These are phyloP conservation scores for Rhizopogon vinicolor DNA, from an alignment of 768 basidiomycete species.

Conservation along the genomic window DNA sequence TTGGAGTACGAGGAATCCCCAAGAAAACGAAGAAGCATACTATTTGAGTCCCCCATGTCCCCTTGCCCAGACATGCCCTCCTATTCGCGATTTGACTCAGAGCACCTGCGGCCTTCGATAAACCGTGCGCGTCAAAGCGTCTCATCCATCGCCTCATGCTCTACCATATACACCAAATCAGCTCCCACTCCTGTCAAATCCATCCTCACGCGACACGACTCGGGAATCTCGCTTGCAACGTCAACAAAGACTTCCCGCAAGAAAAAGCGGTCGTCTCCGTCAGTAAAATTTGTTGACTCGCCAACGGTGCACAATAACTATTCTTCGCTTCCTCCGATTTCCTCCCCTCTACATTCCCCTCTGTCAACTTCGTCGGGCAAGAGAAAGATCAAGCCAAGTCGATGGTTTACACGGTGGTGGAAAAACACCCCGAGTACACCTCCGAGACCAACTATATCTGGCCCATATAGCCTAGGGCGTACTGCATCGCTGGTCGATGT, in stretches of 20 bases:
- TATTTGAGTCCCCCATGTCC: constrained; percentile 17
- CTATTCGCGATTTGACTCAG: constrained; percentile 14
- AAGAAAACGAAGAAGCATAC: constrained; percentile 21
- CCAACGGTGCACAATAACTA: constrained; percentile 53
- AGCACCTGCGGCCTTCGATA: constrained; percentile 13
- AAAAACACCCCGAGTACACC: constrained; percentile 13
- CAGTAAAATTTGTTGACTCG: constrained; percentile 67
- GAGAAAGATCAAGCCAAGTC: constrained; percentile 2
- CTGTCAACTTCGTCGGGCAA: constrained; percentile 8
- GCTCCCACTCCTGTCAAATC: constrained; percentile 43
- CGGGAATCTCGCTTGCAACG: constrained; percentile 40
- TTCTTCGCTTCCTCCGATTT: neutral
- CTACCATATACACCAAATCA: constrained; percentile 22
- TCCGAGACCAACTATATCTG: constrained; percentile 25
- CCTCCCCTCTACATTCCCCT: constrained; percentile 12
- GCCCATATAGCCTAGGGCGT: constrained; percentile 25
- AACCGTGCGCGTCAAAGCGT: constrained; percentile 30
- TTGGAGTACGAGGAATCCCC: constrained; percentile 5
- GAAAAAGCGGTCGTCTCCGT: constrained; percentile 33
- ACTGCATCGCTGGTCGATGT: constrained; percentile 28
- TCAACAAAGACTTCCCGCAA: constrained; percentile 21
- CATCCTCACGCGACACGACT: constrained; percentile 50
- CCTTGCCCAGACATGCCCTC: neutral
- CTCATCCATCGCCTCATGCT: constrained; percentile 34
- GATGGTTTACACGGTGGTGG: constrained; percentile 27